A percentile compares a stretch with the other conserved stretches of the same genome.
These are phyloP conservation scores for Fusarium sarcochroum DNA, from an alignment of 2,329 filamentous ascomycete species.

Conservation along the genomic window DNA sequence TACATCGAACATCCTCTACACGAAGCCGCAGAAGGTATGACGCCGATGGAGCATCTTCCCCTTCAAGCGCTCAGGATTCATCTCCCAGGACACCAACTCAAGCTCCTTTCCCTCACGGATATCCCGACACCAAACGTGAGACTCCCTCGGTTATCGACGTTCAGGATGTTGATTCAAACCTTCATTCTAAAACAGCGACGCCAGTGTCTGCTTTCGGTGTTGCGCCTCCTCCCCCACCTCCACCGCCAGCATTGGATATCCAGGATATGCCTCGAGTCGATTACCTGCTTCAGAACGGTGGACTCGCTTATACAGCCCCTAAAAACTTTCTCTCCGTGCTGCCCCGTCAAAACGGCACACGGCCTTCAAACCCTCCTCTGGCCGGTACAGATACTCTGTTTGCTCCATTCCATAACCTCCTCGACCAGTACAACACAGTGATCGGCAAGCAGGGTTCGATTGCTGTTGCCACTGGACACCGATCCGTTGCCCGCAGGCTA, in stretches of 20 bases:
- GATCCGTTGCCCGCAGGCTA: constrained; percentile 90
- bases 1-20: constrained; percentile 57
- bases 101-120: constrained; percentile 63
- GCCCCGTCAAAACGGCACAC: constrained; percentile 68
- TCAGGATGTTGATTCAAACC: constrained; percentile 52
- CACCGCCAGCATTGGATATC: constrained; percentile 80
- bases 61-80: constrained; percentile 66
- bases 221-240: constrained; percentile 70
- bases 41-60: constrained; percentile 59
- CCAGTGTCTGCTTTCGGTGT: constrained; percentile 53
- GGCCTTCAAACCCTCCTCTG: constrained; percentile 74
- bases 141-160: constrained; percentile 54
- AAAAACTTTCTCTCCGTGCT: constrained; percentile 79
- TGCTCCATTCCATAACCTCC: constrained; percentile 82
- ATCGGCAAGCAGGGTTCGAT: constrained; percentile 88
- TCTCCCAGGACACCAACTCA: constrained; percentile 74
- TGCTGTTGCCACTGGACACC: constrained; percentile 94
- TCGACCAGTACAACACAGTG: constrained; percentile 89
- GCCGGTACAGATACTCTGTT: constrained; percentile 81
- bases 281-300: constrained; percentile 91
- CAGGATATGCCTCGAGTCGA: constrained; percentile 86
- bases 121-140: constrained; percentile 57
- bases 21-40: constrained; percentile 56
- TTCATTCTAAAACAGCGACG: constrained; percentile 58
- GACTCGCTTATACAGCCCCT: constrained; percentile 78